phyloP scores from a whole-genome alignment of 192 early-diverging fungal species.

The Umbelopsis vinacea region DNA sequence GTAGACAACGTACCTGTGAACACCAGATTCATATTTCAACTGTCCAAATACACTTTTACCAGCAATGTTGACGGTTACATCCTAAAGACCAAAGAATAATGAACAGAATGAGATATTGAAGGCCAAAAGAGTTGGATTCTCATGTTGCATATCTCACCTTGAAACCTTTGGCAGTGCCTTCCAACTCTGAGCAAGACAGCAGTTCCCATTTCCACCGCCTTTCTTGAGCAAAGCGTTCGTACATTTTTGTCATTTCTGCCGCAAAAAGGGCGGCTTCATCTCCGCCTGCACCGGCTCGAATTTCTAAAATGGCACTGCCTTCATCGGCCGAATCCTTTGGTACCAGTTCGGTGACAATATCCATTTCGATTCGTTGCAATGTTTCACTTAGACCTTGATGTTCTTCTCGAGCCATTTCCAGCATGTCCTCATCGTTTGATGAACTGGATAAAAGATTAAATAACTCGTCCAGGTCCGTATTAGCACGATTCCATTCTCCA shows the following conservation, averaged over 20 bases:
- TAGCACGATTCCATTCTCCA: slow-evolving; percentile 28
- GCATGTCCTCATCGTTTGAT: slow-evolving; percentile 52
- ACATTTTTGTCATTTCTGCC: slow-evolving; percentile 74
- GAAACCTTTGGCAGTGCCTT: slow-evolving; percentile 44
- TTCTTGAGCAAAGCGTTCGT: slow-evolving; percentile 66
- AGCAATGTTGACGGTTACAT: slow-evolving; percentile 65
- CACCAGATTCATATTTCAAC: slow-evolving; percentile 82
- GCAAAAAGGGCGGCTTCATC: slow-evolving; percentile 80
- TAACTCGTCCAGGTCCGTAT: slow-evolving; percentile 26
- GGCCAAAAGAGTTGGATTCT: background rate
- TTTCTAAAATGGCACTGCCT: slow-evolving; percentile 73
- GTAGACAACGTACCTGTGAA: slow-evolving; percentile 50
- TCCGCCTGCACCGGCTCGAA: slow-evolving; percentile 79
- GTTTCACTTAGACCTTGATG: slow-evolving; percentile 43
- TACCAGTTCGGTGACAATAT: slow-evolving; percentile 61
- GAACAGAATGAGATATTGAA: background rate
- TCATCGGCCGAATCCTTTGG: slow-evolving; percentile 73
- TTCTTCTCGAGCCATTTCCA: slow-evolving; percentile 68
- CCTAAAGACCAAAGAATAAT: slow-evolving; percentile 39
- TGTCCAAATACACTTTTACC: slow-evolving; percentile 75
- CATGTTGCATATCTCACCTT: slow-evolving; percentile 43
- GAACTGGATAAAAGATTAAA: slow-evolving; percentile 22
- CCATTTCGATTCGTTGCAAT: slow-evolving; percentile 51
- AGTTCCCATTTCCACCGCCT: slow-evolving; percentile 69
- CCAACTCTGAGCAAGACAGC: slow-evolving; percentile 52